Evolutionary conservation across 306 rosid genomes (phyloP), one percentile per base, ranked within the genome.

Genomic region (Vachellia pachyceras): DNA sequence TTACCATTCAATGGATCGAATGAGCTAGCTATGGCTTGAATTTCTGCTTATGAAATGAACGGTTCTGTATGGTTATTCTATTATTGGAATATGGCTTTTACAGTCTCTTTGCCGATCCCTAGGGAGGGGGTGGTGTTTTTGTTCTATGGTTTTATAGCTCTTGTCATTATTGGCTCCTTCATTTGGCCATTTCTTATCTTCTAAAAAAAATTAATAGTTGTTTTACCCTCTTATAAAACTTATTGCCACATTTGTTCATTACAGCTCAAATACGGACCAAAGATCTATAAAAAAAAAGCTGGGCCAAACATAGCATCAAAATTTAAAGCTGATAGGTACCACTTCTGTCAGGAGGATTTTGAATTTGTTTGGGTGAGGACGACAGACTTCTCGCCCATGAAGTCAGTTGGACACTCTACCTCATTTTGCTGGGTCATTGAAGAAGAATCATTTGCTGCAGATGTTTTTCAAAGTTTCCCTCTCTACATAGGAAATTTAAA

Each of bases 211-310:
- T 12, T 54, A 60, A n/a, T 36, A 15, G 47, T 65, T 29, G 22
- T 74, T 76, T 29, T 73, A 3, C 17, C 52, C 39, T 7, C 14
- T 33, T 23, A 69, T 9, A 33, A 46, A 69, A 42, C 12, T 82
- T n/a, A 25, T n/a, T 77, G 61, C 52, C 33, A 20, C 63, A 5
- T 60, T 10, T 36, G 17, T n/a, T 64, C 22, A 2, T 77, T 54
- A 69, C 94, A 93, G 99, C 87, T 95, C 79, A 93, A 88, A 86
- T 91, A 86, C 82, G 98, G 81, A 2, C 99, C 99, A 5, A 93
- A 80, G 87, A 90, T 93, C 79, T 95, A 86, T 82, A 86, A 82
- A 52, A 88, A 42, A 72, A 73, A 82, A 58, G 69, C 82, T 17
- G 97, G 98, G 57, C 87, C 94, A 46, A 44, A 82, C 64, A 77